Evolutionary conservation across 805 yeast genomes (phyloP), one percentile per base, ranked within the genome.

Genomic region (Pichia cephalocereana): DNA sequence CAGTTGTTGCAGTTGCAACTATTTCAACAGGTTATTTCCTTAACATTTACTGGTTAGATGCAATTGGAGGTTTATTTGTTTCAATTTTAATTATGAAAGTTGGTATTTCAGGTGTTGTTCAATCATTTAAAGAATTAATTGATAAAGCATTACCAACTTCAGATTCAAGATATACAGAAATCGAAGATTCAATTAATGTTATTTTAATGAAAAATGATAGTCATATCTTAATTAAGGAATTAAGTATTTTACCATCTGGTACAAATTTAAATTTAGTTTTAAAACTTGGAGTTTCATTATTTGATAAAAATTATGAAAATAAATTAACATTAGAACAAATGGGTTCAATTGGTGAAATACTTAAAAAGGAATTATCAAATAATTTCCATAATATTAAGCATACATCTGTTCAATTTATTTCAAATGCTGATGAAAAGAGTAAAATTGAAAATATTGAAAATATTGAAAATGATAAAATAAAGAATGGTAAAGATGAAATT

Each of bases 41-140:
- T 52, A 77, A 82, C 53, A 76, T 87, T 38, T 81, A 80, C 41
- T 88, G 96, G 82, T 68, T 93, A 47, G 99, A 93, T 63, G 86
- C 97, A 2, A 75, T 88, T 48, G 99, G 98, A 52, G 99, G 98
- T 0, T 64, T 90, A 31, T 61, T 87, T 6, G 98, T 93, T 9
- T 88, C 97, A 0, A 73, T 75, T 2, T 70, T 93, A 57, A 83
- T 93, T 48, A 78, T 90, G 53, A 80, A 76, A 54, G 96, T 96
- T 8, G 98, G 98, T 36, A 75, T 79, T 64, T 75, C 77, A 3
- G 90, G 96, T 28, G 79, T 85, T 56, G 70, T 73, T 50, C 73
- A 75, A 28, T 79, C 97, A 0, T 74, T 83, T 57, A 75, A 75
- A 51, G 98, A 91, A 61, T 69, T 91, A 41, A 73, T 87, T 31